These are phyloP conservation scores for Exophiala oligosperma DNA, from an alignment of 2,329 filamentous ascomycete species.

Conservation along the genomic window DNA sequence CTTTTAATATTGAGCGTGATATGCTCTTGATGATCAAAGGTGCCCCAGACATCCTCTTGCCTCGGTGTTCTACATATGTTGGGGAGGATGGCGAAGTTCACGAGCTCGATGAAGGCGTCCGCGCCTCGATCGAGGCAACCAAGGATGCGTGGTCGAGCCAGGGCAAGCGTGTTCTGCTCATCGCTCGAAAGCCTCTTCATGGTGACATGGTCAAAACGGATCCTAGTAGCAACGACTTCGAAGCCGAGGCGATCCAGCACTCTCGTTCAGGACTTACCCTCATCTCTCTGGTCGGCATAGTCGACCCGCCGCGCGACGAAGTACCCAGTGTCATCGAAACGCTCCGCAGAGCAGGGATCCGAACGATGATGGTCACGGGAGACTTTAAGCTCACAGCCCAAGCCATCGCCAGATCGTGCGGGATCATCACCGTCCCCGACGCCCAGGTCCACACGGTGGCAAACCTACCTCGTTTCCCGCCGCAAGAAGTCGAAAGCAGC, in stretches of 20 bases:
- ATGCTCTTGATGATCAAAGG: constrained; percentile 70
- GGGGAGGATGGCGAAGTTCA: constrained; percentile 55
- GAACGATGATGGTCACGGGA: constrained; percentile 81
- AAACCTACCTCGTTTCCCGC: constrained; percentile 46
- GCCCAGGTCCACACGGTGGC: constrained; percentile 52
- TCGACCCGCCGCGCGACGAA: constrained; percentile 61
- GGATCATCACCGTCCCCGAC: constrained; percentile 60
- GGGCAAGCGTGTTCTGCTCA: constrained; percentile 66
- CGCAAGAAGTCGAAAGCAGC: constrained; percentile 15
- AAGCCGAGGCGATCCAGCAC: constrained; percentile 58
- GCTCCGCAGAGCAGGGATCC: constrained; percentile 67
- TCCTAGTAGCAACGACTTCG: constrained; percentile 52
- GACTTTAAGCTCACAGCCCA: constrained; percentile 74
- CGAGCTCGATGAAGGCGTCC: constrained; percentile 49
- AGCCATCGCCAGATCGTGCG: constrained; percentile 70
- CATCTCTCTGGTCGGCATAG: constrained; percentile 59
- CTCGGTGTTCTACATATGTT: constrained; percentile 60
- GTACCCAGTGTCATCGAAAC: constrained; percentile 61
- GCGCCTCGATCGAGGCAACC: constrained; percentile 53
- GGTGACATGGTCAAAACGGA: constrained; percentile 41
- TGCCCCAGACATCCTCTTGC: constrained; percentile 71
- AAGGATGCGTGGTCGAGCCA: constrained; percentile 70
- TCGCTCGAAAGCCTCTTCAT: constrained; percentile 61
- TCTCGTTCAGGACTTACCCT: constrained; percentile 52
- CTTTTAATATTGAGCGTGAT: constrained; percentile 38